Percentiles rank a stretch among this genome's conserved stretches.
Conservation (phyloP, 352 stramenopile genomes). For the Pythium insidiosum region DNA sequence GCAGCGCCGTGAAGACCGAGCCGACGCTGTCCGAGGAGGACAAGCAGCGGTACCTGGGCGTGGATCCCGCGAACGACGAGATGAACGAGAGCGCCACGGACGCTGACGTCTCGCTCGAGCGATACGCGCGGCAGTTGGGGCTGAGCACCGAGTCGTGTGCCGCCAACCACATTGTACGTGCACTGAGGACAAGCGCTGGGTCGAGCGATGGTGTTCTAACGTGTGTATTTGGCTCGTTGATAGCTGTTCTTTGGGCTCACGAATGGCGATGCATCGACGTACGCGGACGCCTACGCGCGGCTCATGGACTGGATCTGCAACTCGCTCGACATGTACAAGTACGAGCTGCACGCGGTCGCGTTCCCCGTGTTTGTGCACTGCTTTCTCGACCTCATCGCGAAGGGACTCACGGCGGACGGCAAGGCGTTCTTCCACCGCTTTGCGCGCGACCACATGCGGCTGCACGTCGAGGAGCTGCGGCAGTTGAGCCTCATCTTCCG, state of each 20-base stretch:
- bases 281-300: constrained; percentile 59
- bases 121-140: constrained; percentile 52
- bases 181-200: neutral
- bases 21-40: constrained; percentile 13
- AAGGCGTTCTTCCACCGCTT: constrained; percentile 54
- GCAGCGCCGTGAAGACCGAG: constrained; percentile 5
- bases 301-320: constrained; percentile 82
- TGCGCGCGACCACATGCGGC: constrained; percentile 46
- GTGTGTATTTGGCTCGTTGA: neutral
- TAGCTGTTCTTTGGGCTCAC: constrained; percentile 75
- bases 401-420: constrained; percentile 41
- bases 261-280: constrained; percentile 39
- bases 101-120: constrained; percentile 26
- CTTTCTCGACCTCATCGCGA: constrained; percentile 70
- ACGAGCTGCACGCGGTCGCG: constrained; percentile 67
- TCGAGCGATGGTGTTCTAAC: too few relatives aligned
- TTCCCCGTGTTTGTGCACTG: constrained; percentile 82
- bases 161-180: constrained; percentile 64
- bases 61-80: constrained; percentile 8
- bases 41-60: constrained; percentile 24
- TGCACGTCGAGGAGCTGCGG: constrained; percentile 67
- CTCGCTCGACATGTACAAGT: constrained; percentile 82
- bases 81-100: constrained; percentile 8
- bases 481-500: constrained; percentile 55
- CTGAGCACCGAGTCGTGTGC: constrained; percentile 64